Evolutionary conservation across 306 rosid genomes (phyloP).

Genomic region (Alnus glutinosa): DNA sequence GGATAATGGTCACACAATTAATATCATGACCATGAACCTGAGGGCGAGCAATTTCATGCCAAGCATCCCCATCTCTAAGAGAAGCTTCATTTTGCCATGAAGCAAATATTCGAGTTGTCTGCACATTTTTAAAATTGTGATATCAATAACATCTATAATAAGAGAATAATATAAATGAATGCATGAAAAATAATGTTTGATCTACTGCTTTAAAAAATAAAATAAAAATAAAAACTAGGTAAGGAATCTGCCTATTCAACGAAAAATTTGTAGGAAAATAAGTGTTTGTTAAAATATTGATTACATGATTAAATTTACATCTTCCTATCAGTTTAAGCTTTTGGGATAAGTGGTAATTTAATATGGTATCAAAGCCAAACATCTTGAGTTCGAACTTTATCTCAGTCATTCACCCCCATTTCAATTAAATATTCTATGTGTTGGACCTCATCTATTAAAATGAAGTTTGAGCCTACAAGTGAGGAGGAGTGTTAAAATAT

Average conservation of each 20-base stretch:
- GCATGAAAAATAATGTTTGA: not conserved
- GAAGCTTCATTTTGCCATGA: slow-evolving; percentile 73
- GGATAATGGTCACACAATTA: slow-evolving; percentile 71
- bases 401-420: too few relatives aligned
- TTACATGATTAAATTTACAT: too few relatives aligned
- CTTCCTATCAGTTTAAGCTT: too few relatives aligned
- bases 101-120: slow-evolving; percentile 84
- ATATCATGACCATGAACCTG: slow-evolving; percentile 98
- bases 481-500: too few relatives aligned
- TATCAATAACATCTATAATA: slow-evolving; percentile 7
- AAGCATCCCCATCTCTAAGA: slow-evolving; percentile 44
- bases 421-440: too few relatives aligned
- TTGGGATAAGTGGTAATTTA: too few relatives aligned
- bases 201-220: not conserved
- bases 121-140: slow-evolving; percentile 34
- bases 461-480: too few relatives aligned
- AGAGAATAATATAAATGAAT: slow-evolving; percentile 26
- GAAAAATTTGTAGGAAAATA: not conserved
- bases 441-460: too few relatives aligned
- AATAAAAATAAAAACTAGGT: not conserved
- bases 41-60: slow-evolving; percentile 96
- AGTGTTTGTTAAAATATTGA: too few relatives aligned
- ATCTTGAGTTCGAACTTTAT: too few relatives aligned
- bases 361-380: too few relatives aligned
- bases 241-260: not conserved